These are phyloP conservation scores for Vitis hybrid DNA, from an alignment of 177 flowering plant genomes.

Conservation along the genomic window DNA sequence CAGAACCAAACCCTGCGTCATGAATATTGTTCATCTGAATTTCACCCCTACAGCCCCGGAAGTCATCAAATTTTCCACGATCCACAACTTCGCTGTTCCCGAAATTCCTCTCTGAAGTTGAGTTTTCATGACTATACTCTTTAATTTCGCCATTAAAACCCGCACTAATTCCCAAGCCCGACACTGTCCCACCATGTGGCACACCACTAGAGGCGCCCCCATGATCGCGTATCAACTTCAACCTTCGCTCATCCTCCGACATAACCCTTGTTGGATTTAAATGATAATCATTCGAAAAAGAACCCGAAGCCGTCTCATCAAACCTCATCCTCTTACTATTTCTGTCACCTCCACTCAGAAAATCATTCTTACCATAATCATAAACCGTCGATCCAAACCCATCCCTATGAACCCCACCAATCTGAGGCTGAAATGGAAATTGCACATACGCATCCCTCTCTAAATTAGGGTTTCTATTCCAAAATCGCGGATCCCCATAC, in stretches of 20 bases:
- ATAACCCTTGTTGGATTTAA: constrained; percentile 7
- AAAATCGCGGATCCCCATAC: constrained; percentile 16
- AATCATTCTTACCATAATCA: constrained; percentile 21
- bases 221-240: constrained; percentile 73
- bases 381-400: constrained; percentile 1
- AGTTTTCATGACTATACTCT: constrained; percentile 1
- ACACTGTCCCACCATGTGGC: constrained; percentile 8
- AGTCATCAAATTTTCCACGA: constrained; percentile 10
- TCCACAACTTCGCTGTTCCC: constrained; percentile 2
- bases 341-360: constrained; percentile 36
- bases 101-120: constrained; percentile 9
- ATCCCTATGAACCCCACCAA: constrained; percentile 7
- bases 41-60: constrained; percentile 5
- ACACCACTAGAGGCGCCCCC: constrained; percentile 30
- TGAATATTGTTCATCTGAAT: constrained; percentile 1
- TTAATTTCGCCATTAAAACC: background rate
- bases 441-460: constrained; percentile 15
- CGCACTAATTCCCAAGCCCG: background rate
- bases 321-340: constrained; percentile 56
- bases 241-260: constrained; percentile 59
- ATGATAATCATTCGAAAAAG: constrained; percentile 13
- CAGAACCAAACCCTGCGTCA: constrained; percentile 13
- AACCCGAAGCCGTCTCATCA: constrained; percentile 31
- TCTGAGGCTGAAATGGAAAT: background rate
- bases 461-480: constrained; percentile 16